Evolutionary conservation across 2,329 filamentous ascomycete genomes (phyloP), one percentile per base, ranked within the genome.

Genomic region (Aureobasidium sp.): DNA sequence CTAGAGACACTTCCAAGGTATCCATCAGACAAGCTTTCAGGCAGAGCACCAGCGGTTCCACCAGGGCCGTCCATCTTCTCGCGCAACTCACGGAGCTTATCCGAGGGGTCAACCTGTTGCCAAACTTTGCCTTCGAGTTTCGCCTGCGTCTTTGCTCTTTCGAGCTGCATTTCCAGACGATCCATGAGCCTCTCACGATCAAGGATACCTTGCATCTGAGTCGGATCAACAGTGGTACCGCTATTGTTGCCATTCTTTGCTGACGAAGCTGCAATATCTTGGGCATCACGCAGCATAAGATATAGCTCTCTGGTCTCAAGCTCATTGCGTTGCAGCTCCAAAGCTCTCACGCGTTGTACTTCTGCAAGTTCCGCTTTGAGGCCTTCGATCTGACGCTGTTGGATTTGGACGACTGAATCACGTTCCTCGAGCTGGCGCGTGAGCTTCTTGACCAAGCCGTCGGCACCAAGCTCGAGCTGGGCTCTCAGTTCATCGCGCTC

Each of bases 341-440:
- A 92, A 19, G 89, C 88, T 63, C 93, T 84, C 64, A 96, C 77
- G 15, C 90, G 85, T 73, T 96, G 91, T 60, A 95, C 77, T 68
- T 90, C 92, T 23, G 90, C 89, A 63, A 97, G 78, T 70, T 99
- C 94, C 10, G 89, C 88, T 74, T 95, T 96, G 68, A 96, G 79
- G 5, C 87, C 84, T 64, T 96, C 93, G 7, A 88, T 89, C 71
- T 96, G 93, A 60, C 94, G 85, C 57, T 82, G 80, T 69, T 96
- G 91, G 2, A 95, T 86, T 65, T 95, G 89, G 61, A 99, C 96
- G 65, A 97, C 88, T 50, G 89, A 86, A 23, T 87, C 80, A 72
- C 97, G 94, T 71, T 97, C 94, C 47, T 95, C 89, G n/a, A 97
- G 77, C 74, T 96, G 91, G 73, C 87, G 91, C 73, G 97, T 92